These are phyloP conservation scores for Macrolepiota fuliginosa DNA, from an alignment of 768 basidiomycete species.

Conservation along the genomic window DNA sequence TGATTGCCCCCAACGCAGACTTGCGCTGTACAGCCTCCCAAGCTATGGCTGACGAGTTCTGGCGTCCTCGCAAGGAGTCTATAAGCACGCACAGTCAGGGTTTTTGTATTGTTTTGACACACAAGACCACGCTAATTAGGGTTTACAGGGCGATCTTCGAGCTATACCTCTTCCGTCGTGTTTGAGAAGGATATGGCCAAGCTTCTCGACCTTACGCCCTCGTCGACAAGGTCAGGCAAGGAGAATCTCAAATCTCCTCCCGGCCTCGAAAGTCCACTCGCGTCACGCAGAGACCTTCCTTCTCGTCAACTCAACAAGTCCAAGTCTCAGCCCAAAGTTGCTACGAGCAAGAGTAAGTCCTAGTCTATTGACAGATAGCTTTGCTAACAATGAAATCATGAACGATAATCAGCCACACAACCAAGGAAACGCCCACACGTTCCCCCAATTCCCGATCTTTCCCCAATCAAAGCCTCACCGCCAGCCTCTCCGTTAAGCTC, in stretches of 20 bases:
- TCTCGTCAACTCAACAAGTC: slow-evolving; percentile 30
- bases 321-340: slow-evolving; percentile 45
- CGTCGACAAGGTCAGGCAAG: slow-evolving; percentile 29
- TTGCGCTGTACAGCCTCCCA: slow-evolving; percentile 68
- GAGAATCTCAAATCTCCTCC: slow-evolving; percentile 32
- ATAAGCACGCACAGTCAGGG: slow-evolving; percentile 40
- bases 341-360: slow-evolving; percentile 33
- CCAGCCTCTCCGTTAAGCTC: slow-evolving; percentile 33
- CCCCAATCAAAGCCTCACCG: slow-evolving; percentile 57
- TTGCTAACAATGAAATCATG: not conserved
- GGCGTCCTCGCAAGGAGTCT: slow-evolving; percentile 38
- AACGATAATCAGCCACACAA: slow-evolving; percentile 22
- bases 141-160: slow-evolving; percentile 43
- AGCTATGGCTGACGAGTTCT: slow-evolving; percentile 67
- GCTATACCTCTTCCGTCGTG: slow-evolving; percentile 43
- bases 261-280: slow-evolving; percentile 25
- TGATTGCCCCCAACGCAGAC: slow-evolving; percentile 84
- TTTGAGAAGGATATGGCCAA: slow-evolving; percentile 50
- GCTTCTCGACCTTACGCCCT: slow-evolving; percentile 32
- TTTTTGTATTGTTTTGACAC: slow-evolving; percentile 5
- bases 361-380: not conserved
- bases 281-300: slow-evolving; percentile 16
- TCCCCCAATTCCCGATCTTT: slow-evolving; percentile 36
- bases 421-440: slow-evolving; percentile 36
- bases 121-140: slow-evolving; percentile 2